A percentile compares a stretch with the other conserved stretches of the same genome.
phyloP scores from a whole-genome alignment of 495 filamentous ascomycete genomes.

The Parmelia sp. region DNA sequence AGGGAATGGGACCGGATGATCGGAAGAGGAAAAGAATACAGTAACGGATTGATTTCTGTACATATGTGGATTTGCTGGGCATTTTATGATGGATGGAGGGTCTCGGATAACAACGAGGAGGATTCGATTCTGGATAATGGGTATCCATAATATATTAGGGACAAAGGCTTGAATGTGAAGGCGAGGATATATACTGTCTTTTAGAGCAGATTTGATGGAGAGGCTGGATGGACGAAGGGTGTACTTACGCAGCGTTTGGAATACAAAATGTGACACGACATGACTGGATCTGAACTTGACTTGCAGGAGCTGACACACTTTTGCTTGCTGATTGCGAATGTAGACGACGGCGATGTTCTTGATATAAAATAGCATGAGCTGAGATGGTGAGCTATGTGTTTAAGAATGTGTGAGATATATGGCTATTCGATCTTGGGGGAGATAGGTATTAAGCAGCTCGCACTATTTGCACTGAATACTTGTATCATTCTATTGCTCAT shows the following conservation, averaged over 20 bases:
- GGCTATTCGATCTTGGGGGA: no score
- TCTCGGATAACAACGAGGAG: background rate
- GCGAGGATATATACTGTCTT: background rate
- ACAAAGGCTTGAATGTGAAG: background rate
- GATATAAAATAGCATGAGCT: no score
- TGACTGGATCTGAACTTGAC: background rate
- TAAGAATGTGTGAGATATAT: no score
- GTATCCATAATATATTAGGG: background rate
- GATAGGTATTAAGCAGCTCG: no score
- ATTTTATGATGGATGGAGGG: conserved; percentile 2
- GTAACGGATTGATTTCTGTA: conserved; percentile 29
- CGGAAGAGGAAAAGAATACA: conserved; percentile 74
- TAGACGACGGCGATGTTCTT: no score
- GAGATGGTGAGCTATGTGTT: no score
- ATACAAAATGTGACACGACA: background rate
- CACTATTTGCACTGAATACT: no score
- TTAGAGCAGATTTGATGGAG: background rate
- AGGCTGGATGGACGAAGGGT: background rate
- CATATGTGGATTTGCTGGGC: background rate
- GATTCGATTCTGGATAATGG: conserved; percentile 2
- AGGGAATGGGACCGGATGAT: conserved; percentile 51
- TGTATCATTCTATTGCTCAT: no score
- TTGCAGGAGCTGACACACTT: no score
- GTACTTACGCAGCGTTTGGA: conserved; percentile 1
- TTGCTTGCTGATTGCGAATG: no score